Evolutionary conservation across 2,329 filamentous ascomycete genomes (phyloP), one percentile per base, ranked within the genome.

Genomic region (Penicillium sp.): DNA sequence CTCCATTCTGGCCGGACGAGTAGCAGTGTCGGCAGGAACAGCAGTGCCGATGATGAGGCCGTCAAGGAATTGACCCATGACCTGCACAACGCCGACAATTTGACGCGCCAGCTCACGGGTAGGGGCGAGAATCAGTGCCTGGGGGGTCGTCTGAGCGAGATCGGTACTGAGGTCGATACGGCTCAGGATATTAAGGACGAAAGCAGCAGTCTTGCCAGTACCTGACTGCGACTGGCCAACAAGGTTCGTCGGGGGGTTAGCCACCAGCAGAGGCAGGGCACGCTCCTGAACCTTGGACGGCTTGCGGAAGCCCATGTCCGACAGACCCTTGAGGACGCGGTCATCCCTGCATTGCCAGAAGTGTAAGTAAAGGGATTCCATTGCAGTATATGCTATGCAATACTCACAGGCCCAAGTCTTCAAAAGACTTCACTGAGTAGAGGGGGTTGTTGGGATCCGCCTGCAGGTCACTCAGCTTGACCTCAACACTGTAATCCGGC

Each of bases 171-270:
- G 79, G 63, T 98, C 89, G 64, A 97, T 73, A 53, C 93, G 88
- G 48, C 87, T 87, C 32, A 98, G 79, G 50, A 95, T 86, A 51
- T 95, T 95, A 52, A 95, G 84, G 37, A 93, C 87, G 68, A 98
- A 98, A 18, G 93, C 93, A 16, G 90, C 93, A 0, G 93, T 98
- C 77, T 98, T 98, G 64, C 93, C 93, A 16, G 93, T 98, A 59
- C 93, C 93, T 2, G 93, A 98, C 70, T 98, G 93, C n/a, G 93
- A 98, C 72, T 98, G 93, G 3, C 90, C 93, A 64, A 98, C 91
- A 79, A 98, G 86, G 71, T 97, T 97, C 55, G 79, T 78, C 0
- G 91, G 86, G n/a, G 93, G 91, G 64, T 95, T 77, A 59, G 80
- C 75, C 54, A 98, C 80, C 63, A 98, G 86, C 45, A 98, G 78